Evolutionary conservation across 805 yeast genomes (phyloP).

Genomic region (Candida hungchunana): DNA sequence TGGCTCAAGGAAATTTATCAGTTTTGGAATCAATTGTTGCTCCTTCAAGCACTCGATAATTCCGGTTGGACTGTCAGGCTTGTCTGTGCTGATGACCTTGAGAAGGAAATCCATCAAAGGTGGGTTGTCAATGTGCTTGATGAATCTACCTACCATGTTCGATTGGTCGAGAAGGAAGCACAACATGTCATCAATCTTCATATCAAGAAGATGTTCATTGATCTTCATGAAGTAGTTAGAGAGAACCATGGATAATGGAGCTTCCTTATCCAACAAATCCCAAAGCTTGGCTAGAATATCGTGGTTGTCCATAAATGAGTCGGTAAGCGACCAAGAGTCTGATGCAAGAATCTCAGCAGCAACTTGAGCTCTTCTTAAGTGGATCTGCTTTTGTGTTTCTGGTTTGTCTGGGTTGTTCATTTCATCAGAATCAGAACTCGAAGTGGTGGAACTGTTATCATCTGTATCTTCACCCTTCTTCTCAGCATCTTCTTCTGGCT

Average conservation of each 20-base stretch:
- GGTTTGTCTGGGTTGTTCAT: conserved; percentile 24
- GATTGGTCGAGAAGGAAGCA: conserved; percentile 65
- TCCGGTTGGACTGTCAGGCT: conserved; percentile 84
- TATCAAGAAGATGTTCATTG: conserved; percentile 83
- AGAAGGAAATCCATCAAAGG: conserved; percentile 90
- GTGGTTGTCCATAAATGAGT: conserved; percentile 76
- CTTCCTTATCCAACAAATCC: conserved; percentile 67
- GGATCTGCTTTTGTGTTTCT: conserved; percentile 36
- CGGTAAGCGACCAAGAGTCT: conserved; percentile 92
- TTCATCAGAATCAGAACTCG: conserved; percentile 29
- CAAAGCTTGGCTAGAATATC: conserved; percentile 67
- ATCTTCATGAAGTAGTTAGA: conserved; percentile 90
- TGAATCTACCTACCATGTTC: conserved; percentile 70
- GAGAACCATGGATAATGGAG: conserved; percentile 66
- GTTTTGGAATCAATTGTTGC: conserved; percentile 68
- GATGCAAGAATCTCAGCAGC: conserved; percentile 88
- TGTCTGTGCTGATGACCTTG: conserved; percentile 89
- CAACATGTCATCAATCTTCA: conserved; percentile 77
- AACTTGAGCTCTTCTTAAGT: conserved; percentile 49
- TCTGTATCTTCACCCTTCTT: conserved; percentile 22
- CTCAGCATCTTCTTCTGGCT: conserved; percentile 3
- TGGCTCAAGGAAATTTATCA: conserved; percentile 69
- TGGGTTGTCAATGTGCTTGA: conserved; percentile 86
- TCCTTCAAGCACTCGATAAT: conserved; percentile 69
- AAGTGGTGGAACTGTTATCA: conserved; percentile 24